Percentiles rank a stretch among this genome's conserved stretches.
phyloP scores from a whole-genome alignment of 1,139 yeast genomes.

The Kodamaea fungicola region DNA sequence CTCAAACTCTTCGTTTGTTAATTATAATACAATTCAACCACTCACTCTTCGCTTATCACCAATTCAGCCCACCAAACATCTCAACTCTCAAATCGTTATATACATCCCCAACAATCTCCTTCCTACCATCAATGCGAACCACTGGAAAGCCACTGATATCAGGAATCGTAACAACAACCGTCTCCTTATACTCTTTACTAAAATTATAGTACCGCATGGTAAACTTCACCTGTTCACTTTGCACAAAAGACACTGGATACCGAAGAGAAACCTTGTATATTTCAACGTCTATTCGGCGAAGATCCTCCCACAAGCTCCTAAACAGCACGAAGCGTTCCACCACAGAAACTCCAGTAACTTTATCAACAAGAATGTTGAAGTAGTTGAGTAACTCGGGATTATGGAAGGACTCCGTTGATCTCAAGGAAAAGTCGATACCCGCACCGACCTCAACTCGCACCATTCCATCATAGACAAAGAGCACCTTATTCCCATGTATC shows the following conservation, averaged over 20 bases:
- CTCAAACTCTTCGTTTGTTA: neutral
- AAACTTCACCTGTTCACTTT: constrained; percentile 9
- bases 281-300: constrained; percentile 24
- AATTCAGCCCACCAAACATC: neutral
- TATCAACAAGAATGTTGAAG: constrained; percentile 2
- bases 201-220: constrained; percentile 14
- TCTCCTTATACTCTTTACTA: constrained; percentile 10
- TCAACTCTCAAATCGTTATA: neutral
- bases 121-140: neutral
- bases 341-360: constrained; percentile 1
- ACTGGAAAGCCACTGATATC: constrained; percentile 3
- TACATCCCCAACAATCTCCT: neutral
- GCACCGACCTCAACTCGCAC: constrained; percentile 10
- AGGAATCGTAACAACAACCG: constrained; percentile 7
- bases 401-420: constrained; percentile 1
- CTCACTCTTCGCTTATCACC: neutral
- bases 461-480: constrained; percentile 16
- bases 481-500: constrained; percentile 9
- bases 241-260: constrained; percentile 22
- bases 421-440: neutral
- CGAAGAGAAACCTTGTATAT: constrained; percentile 26
- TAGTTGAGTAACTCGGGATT: constrained; percentile 5
- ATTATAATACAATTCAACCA: neutral
- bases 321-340: constrained; percentile 16
- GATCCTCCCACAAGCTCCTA: constrained; percentile 17